phyloP scores from a whole-genome alignment of 1,139 yeast species.

The Geotrichum siamense region DNA sequence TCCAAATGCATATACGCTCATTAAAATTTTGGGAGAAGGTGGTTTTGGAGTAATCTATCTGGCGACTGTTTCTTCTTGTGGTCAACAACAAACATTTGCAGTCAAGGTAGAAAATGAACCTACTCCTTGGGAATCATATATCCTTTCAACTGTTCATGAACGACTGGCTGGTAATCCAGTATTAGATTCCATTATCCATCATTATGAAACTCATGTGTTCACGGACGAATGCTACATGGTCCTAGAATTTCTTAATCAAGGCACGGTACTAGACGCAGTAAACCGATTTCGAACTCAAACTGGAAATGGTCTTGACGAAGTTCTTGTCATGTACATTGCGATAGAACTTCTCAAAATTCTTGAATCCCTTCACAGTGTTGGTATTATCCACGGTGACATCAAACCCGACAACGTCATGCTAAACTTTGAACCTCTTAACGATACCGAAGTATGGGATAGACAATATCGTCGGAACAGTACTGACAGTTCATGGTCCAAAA shows the following conservation, averaged over 20 bases:
- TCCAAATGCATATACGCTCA: constrained; percentile 30
- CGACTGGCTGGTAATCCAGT: constrained; percentile 28
- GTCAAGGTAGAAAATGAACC: constrained; percentile 68
- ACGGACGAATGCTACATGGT: constrained; percentile 70
- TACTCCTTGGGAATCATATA: constrained; percentile 76
- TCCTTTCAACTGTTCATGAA: constrained; percentile 51
- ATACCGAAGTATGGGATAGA: constrained; percentile 24
- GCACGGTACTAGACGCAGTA: constrained; percentile 69
- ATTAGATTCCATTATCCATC: constrained; percentile 43
- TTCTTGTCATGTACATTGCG: constrained; percentile 55
- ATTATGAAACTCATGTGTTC: constrained; percentile 50
- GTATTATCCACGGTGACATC: constrained; percentile 77
- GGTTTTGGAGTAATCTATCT: constrained; percentile 75
- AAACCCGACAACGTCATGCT: constrained; percentile 87
- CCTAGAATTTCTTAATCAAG: constrained; percentile 63
- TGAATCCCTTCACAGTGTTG: constrained; percentile 55
- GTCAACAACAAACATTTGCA: constrained; percentile 42
- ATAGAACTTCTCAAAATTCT: constrained; percentile 54
- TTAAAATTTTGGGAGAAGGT: constrained; percentile 62
- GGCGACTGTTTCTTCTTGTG: constrained; percentile 58
- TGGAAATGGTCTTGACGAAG: constrained; percentile 47
- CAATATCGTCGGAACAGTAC: constrained; percentile 28
- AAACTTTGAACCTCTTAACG: constrained; percentile 38
- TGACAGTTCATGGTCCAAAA: constrained; percentile 38
- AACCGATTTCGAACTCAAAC: constrained; percentile 32